Base-by-base conservation (phyloP, 2,329 filamentous ascomycete genomes). In the Neonectria punicea region DNA sequence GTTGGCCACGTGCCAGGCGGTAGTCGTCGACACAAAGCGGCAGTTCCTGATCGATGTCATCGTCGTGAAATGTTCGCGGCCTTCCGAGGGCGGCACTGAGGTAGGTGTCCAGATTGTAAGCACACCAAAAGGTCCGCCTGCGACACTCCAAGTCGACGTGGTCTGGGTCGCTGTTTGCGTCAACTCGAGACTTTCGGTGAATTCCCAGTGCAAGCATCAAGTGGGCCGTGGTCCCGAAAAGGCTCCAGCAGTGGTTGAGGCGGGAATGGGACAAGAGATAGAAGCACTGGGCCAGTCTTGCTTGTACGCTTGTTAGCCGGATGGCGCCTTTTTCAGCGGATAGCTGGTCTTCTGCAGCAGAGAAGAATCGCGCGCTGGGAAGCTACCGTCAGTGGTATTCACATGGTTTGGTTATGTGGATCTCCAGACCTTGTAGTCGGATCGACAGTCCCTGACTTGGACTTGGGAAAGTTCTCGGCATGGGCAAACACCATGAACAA, bases 51-150 rank as follows among this genome's bases (percentile, higher is more conserved):
- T 90, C 88, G 55, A 90, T 89, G 59, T 90, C 88, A 49, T 90
- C 88, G 53, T 90, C 87, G 63, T 89, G 89, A 53, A 90, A 87
- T 2, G 88, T 83, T 16, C 85, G 78, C 1, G 89, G 89, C 18
- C 89, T 80, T 2, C 89, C 89, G 10, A 90, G 82, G 54, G 88
- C 85, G 20, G 87, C 85, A 59, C 88, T 88, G 13, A 92, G 80
- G 65, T 91, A 91, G 55, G 86, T 88, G 71, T 91, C 88, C 4
- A 91, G 77, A 14, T 84, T 86, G 70, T 91, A 91, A 0, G 87
- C 86, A 34, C 86, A 87, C 89, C 89, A 91, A 57, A 92, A 90
- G 0, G 87, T 81, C 1, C 81, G 73, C 22, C 78, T 76, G 1
- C 81, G 77, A 55, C 79, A 81, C 60, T 83, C 80, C 0, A 76